These are phyloP conservation scores for Thielaviopsis euricoi DNA, from an alignment of 2,329 filamentous ascomycete species.

Conservation along the genomic window DNA sequence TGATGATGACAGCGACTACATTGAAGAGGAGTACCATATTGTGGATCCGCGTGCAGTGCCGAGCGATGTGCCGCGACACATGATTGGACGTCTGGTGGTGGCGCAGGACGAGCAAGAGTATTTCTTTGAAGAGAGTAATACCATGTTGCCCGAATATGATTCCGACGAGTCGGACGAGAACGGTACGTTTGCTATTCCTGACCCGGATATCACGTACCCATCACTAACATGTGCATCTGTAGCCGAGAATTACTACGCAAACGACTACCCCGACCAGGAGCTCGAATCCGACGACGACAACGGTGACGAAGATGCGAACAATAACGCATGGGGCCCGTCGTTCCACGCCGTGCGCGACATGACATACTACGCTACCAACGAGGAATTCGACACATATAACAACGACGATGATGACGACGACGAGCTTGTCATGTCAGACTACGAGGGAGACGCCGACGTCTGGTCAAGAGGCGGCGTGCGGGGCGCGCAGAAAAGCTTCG, in stretches of 20 bases:
- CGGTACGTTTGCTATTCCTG: constrained; percentile 24
- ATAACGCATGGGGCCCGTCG: constrained; percentile 28
- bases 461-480: not conserved
- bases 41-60: constrained; percentile 36
- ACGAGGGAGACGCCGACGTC: constrained; percentile 21
- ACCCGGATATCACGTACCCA: not conserved
- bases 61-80: constrained; percentile 29
- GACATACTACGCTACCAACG: constrained; percentile 16
- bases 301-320: constrained; percentile 19
- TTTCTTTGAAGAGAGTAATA: constrained; percentile 28
- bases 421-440: constrained; percentile 21
- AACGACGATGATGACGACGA: constrained; percentile 37
- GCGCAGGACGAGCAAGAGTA: constrained; percentile 40
- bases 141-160: constrained; percentile 21
- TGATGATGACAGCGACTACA: constrained; percentile 37
- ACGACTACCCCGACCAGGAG: constrained; percentile 70
- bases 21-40: constrained; percentile 48
- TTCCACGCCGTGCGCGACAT: not conserved
- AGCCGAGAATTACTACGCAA: constrained; percentile 65
- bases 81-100: constrained; percentile 39
- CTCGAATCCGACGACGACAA: constrained; percentile 37
- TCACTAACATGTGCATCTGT: not conserved
- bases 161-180: constrained; percentile 51
- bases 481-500: not conserved
- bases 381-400: constrained; percentile 38